Evolutionary conservation across 78 protist species (phyloP).

Genomic region (Polysphondylium violaceum): DNA sequence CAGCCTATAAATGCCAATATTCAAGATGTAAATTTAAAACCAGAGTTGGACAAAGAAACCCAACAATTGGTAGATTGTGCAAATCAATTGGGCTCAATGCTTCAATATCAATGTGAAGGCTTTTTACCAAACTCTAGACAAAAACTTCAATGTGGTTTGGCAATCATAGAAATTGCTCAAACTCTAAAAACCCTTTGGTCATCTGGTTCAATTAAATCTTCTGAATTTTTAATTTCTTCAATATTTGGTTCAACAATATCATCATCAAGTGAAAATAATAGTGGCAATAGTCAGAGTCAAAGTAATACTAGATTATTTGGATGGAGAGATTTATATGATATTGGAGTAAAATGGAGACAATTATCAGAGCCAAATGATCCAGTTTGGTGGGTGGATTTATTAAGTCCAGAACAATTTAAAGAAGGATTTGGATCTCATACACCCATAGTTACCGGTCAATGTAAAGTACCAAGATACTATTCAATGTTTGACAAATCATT

Average conservation of each 20-base stretch:
- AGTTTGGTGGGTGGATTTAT: slow-evolving; percentile 89
- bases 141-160: slow-evolving; percentile 75
- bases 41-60: not conserved
- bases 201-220: not conserved
- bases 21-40: not conserved
- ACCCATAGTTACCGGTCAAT: slow-evolving; percentile 82
- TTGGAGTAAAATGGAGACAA: slow-evolving; percentile 85
- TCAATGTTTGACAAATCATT: slow-evolving; percentile 71
- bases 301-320: slow-evolving; percentile 5
- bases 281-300: not conserved
- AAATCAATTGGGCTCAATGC: slow-evolving; percentile 17
- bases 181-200: slow-evolving; percentile 16
- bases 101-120: slow-evolving; percentile 80
- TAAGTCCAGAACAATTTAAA: slow-evolving; percentile 71
- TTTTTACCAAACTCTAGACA: slow-evolving; percentile 79
- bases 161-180: slow-evolving; percentile 76
- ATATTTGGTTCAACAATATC: too few species aligned
- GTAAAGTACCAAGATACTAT: slow-evolving; percentile 82
- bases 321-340: slow-evolving; percentile 84
- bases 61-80: not conserved
- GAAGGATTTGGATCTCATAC: slow-evolving; percentile 90
- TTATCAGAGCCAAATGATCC: slow-evolving; percentile 89
- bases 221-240: not conserved
- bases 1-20: not conserved
- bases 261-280: not conserved